These are phyloP conservation scores for Penicillium sp. DNA, from an alignment of 2,329 filamentous ascomycete species.

Conservation along the genomic window DNA sequence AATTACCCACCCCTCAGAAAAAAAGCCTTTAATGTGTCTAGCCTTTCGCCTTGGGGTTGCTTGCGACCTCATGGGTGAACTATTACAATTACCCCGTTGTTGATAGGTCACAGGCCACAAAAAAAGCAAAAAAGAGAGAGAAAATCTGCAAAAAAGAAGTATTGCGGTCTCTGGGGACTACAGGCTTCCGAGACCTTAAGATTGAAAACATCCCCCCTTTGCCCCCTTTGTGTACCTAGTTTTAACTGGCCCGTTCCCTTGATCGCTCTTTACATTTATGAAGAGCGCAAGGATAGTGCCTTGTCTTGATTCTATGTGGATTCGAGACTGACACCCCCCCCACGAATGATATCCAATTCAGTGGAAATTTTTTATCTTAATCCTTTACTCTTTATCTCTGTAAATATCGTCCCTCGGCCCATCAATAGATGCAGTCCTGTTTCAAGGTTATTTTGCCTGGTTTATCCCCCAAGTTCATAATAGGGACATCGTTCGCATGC, in stretches of 20 bases:
- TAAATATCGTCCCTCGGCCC: background rate
- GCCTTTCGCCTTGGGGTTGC: slow-evolving; percentile 1
- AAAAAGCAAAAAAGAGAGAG: slow-evolving; percentile 29
- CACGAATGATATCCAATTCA: slow-evolving; percentile 16
- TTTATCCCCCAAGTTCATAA: background rate
- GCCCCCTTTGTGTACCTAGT: slow-evolving; percentile 22
- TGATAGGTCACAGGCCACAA: slow-evolving; percentile 21
- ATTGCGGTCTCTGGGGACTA: slow-evolving; percentile 17
- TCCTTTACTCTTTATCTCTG: background rate
- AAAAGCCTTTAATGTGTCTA: slow-evolving; percentile 28
- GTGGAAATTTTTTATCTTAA: slow-evolving; percentile 4
- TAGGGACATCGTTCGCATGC: no score
- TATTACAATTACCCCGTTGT: background rate
- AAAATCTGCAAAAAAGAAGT: slow-evolving; percentile 26
- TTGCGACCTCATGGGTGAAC: background rate
- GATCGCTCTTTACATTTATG: background rate
- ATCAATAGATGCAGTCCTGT: no score
- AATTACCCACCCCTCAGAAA: slow-evolving; percentile 3
- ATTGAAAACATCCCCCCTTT: slow-evolving; percentile 14
- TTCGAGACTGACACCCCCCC: slow-evolving; percentile 14
- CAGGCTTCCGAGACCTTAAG: slow-evolving; percentile 21
- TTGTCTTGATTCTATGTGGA: slow-evolving; percentile 20
- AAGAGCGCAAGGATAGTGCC: background rate
- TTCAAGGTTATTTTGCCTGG: background rate
- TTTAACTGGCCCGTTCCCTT: slow-evolving; percentile 6